Evolutionary conservation across 176 grass and related monocot species (phyloP).

Genomic region (Carex cristatella): DNA sequence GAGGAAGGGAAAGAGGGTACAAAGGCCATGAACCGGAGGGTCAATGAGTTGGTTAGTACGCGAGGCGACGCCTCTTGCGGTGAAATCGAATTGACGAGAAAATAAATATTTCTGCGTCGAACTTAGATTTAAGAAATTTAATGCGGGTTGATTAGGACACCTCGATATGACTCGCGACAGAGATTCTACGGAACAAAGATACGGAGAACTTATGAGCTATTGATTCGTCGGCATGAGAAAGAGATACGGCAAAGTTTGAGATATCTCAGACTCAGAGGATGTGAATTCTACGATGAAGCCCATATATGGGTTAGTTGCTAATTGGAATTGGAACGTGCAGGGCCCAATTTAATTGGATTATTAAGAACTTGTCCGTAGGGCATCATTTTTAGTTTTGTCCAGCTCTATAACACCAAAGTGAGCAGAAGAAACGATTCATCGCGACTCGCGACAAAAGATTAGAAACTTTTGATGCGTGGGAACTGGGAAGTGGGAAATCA

Average conservation of each 20-base stretch:
- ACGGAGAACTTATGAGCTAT: not conserved
- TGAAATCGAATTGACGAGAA: conserved; percentile 12
- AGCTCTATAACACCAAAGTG: not conserved
- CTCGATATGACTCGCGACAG: not conserved
- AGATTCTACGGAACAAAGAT: not conserved
- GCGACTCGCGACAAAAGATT: not conserved
- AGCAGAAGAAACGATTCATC: not conserved
- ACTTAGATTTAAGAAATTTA: too few relatives aligned
- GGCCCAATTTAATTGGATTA: not conserved
- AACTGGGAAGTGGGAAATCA: not conserved
- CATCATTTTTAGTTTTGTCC: not conserved
- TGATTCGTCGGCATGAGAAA: not conserved
- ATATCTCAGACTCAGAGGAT: too few relatives aligned
- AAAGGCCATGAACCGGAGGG: not conserved
- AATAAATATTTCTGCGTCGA: not conserved
- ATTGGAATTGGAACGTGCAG: not conserved
- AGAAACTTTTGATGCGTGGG: not conserved
- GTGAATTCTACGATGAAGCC: not conserved
- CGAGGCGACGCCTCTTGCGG: conserved; percentile 1
- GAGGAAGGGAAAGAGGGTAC: not conserved
- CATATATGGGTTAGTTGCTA: not conserved
- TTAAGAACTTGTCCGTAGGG: not conserved
- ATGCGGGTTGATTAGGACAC: not conserved
- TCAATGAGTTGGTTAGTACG: conserved; percentile 10
- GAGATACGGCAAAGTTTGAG: not conserved